These are phyloP conservation scores for Byssoonygena ceratinophila DNA, from an alignment of 2,329 filamentous ascomycete species.

Conservation along the genomic window DNA sequence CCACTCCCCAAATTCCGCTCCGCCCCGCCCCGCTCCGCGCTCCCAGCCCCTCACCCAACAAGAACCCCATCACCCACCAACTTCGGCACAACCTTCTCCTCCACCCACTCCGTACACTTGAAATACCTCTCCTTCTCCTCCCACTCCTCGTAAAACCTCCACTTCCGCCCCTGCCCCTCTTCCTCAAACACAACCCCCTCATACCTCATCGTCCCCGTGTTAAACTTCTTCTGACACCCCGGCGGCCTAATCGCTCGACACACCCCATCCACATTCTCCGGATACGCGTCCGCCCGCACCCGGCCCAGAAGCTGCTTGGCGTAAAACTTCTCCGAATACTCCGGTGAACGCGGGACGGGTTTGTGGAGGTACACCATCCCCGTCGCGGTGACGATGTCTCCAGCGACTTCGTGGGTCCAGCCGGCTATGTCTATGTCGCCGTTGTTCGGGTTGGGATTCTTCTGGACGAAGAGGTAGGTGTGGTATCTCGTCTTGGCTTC, in stretches of 20 bases:
- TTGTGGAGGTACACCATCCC: conserved; percentile 10
- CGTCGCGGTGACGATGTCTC: conserved; percentile 9
- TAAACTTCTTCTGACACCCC: conserved; percentile 10
- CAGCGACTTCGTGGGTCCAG: conserved; percentile 11
- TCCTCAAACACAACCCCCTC: background rate
- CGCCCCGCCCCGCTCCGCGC: background rate
- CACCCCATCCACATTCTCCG: conserved; percentile 6
- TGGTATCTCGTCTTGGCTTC: conserved; percentile 11
- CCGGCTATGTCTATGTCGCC: conserved; percentile 15
- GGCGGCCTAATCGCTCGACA: conserved; percentile 7
- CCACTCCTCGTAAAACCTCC: conserved; percentile 10
- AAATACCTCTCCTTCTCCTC: conserved; percentile 11
- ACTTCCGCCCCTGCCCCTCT: background rate
- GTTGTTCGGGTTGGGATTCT: background rate
- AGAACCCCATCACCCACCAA: conserved; percentile 6
- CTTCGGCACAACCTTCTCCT: conserved; percentile 9
- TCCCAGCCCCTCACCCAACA: background rate
- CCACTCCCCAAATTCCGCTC: background rate
- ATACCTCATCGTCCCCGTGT: conserved; percentile 9
- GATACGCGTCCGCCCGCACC: conserved; percentile 1
- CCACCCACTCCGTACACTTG: conserved; percentile 13
- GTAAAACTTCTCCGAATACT: conserved; percentile 1
- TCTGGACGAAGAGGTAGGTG: conserved; percentile 9
- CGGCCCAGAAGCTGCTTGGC: conserved; percentile 7
- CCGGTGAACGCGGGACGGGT: background rate